Evolutionary conservation across 192 early-diverging fungal species (phyloP), one percentile per base, ranked within the genome.

Genomic region (Cladochytrium replicatum): DNA sequence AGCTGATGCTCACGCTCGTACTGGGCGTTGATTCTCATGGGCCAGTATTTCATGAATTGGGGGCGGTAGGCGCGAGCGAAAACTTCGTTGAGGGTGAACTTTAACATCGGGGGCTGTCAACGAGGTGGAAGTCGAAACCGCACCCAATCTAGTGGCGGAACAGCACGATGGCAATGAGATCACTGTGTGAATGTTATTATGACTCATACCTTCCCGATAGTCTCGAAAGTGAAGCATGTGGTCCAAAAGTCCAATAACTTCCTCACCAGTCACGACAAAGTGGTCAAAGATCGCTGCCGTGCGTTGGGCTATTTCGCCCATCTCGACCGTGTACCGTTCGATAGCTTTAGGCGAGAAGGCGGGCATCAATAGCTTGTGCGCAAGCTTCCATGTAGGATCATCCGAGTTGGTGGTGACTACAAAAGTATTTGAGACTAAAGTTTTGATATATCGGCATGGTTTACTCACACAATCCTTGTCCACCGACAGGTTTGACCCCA

Each of bases 341-440:
- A 71, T 63, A 13, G 69, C 60, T 23, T 53, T 58, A n/a, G 69
- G 57, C 4, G 50, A 43, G 43, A 81, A 81, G 4, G 73, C 71
- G 2, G 78, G 78, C 58, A 81, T 76, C 2, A 81, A 43, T 21
- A 81, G 44, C 47, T 71, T 71, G 53, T 81, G 78, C 5, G 67
- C 75, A 3, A 77, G 56, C 25, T 57, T 50, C 78, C 78, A 81
- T 23, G 71, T 61, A 23, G 63, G 61, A 39, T 71, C 69, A 23
- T 58, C 57, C 22, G 63, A 67, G 25, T 69, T 50, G 2, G 65
- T 62, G 2, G 78, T 81, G 28, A 77, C 71, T 15, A 77, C 40
- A 29, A 11, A 26, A 1, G 4, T 27, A 31, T 9, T 7, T 47
- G 29, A 32, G 1, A 2, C 8, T 17, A 47, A 8, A 30, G 15